phyloP scores from a whole-genome alignment of 345 rosid genomes.

The Populus tremula region DNA sequence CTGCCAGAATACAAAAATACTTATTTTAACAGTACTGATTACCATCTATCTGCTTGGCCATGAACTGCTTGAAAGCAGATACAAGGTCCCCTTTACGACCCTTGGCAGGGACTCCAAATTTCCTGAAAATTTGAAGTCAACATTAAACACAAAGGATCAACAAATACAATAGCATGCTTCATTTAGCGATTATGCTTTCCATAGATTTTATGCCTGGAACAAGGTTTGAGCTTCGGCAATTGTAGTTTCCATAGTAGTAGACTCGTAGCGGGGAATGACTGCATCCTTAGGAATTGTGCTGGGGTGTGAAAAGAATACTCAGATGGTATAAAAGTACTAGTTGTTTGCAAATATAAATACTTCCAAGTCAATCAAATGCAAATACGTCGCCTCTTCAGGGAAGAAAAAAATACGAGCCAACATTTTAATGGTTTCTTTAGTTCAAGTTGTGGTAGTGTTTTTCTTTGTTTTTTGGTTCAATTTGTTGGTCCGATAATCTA shows the following conservation, averaged over 20 bases:
- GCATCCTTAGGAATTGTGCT: too few species aligned
- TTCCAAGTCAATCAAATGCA: too few species aligned
- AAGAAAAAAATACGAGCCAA: too few species aligned
- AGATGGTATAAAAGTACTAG: too few species aligned
- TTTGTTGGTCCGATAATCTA: background rate
- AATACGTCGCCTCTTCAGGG: too few species aligned
- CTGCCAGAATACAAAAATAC: background rate
- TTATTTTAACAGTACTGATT: conserved; percentile 11
- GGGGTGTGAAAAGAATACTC: too few species aligned
- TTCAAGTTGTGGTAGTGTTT: background rate
- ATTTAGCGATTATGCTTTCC: too few species aligned
- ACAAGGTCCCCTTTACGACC: conserved; percentile 74
- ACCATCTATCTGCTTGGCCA: conserved; percentile 52
- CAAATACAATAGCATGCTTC: background rate
- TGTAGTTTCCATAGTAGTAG: too few species aligned
- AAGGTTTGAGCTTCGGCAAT: too few species aligned
- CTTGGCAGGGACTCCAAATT: conserved; percentile 64
- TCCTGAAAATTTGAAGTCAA: conserved; percentile 36
- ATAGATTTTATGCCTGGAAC: too few species aligned
- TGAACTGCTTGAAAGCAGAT: conserved; percentile 53
- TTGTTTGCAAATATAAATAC: too few species aligned
- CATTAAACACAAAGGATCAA: background rate
- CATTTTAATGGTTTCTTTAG: background rate
- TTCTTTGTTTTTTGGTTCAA: background rate
- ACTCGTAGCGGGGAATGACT: too few species aligned